Base-by-base conservation (phyloP, 2,329 filamentous ascomycete species). In the Ophiostoma ulmi region DNA sequence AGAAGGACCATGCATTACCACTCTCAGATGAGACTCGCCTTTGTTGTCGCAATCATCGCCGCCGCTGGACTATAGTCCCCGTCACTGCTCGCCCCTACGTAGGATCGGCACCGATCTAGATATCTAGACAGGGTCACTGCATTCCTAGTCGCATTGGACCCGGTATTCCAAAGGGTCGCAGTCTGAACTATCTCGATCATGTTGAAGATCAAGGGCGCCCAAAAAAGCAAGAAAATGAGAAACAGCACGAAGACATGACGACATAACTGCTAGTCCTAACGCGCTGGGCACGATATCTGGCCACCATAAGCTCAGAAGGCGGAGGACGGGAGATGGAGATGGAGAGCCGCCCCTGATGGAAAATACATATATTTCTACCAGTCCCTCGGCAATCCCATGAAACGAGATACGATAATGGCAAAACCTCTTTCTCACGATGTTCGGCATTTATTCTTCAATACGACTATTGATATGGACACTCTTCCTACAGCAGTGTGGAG, bases 101-200 rank as follows among this genome's bases (percentile, higher is more conserved):
- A 58, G 52, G 52, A 58, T 58, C 52, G 52, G 52, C 52, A 58
- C 52, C n/a, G 52, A 26, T 58, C 22, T 26, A 58, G 52, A 58
- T 22, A 44, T 44, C 41, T 17, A 44, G 13, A 44, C 48, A n/a
- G 48, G 11, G 52, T 22, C 22, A 11, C 52, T 31, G 13, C 22
- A 58, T 58, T 58, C 10, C 22, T 58, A 31, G 52, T 58, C 52
- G 8, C 52, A 58, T 58, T 22, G 8, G 52, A 11, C n/a, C 52
- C 10, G n/a, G 17, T 31, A n/a, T 58, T 58, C 11, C 22, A 11
- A 26, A 13, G 31, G 52, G 52, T 58, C 17, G 44, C 17, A 48
- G 8, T 8, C 52, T 58, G n/a, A 13, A 13, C 26, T 26, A 4
- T 58, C 52, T 58, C 22, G 22, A 58, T 26, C 52, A 26, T 58